Evolutionary conservation across 73 alveolate genomes (phyloP).

Genomic region (Paramecium caudatum): DNA sequence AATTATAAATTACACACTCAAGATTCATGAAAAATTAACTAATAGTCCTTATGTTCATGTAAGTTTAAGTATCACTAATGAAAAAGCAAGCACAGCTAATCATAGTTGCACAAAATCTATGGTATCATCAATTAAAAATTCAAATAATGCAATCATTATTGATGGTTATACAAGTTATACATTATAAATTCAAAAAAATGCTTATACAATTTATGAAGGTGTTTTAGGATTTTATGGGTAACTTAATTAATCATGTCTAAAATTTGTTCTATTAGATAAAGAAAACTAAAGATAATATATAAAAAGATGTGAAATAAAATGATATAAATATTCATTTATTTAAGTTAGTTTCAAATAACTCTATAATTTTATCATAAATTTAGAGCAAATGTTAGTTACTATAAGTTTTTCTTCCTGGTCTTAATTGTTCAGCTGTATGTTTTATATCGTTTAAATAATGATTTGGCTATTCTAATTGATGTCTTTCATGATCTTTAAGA

Average conservation of each 20-base stretch:
- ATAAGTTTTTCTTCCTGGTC: constrained; percentile 4
- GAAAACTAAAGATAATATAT: background rate
- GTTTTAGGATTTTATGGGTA: constrained; percentile 14
- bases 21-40: constrained; percentile 2
- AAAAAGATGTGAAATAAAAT: constrained; percentile 34
- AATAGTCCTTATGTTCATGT: background rate
- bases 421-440: constrained; percentile 3
- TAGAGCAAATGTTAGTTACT: background rate
- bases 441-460: constrained; percentile 19
- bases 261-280: background rate
- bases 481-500: constrained; percentile 22
- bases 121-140: constrained; percentile 42
- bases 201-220: background rate
- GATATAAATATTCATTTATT: background rate
- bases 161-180: constrained; percentile 6
- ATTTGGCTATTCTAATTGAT: background rate
- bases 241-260: constrained; percentile 9
- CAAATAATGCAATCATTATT: background rate
- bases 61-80: background rate
- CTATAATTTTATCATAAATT: constrained; percentile 34
- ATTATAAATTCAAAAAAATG: background rate
- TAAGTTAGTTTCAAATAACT: constrained; percentile 18
- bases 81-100: background rate
- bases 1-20: background rate
- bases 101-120: constrained; percentile 27